Conservation (phyloP, 805 yeast genomes). For the Kodamaea lidongshanica region DNA sequence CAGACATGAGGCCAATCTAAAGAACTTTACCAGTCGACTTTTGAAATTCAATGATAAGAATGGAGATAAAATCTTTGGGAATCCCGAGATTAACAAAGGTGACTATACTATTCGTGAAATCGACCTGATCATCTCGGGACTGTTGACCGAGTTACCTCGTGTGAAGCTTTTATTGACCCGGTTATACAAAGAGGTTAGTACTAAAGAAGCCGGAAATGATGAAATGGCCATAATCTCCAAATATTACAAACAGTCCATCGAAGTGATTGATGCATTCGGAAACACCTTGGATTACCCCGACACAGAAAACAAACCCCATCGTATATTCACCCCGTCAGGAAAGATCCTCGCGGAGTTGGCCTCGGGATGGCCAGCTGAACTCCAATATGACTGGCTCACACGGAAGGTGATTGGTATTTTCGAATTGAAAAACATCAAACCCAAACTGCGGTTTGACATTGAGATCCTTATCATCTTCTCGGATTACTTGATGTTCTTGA, state of each 20-base stretch:
- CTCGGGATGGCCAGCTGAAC: constrained; percentile 76
- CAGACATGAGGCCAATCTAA: constrained; percentile 90
- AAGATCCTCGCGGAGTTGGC: constrained; percentile 81
- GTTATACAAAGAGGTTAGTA: constrained; percentile 45
- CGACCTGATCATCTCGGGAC: constrained; percentile 52
- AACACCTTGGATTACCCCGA: constrained; percentile 43
- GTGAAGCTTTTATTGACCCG: constrained; percentile 64
- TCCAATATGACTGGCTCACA: constrained; percentile 84
- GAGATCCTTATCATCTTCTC: constrained; percentile 73
- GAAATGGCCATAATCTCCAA: constrained; percentile 25
- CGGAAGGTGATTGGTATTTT: constrained; percentile 77
- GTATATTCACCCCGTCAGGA: constrained; percentile 89
- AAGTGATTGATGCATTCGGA: constrained; percentile 79
- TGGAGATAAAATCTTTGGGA: constrained; percentile 22
- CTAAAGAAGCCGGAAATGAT: constrained; percentile 11
- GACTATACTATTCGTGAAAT: constrained; percentile 25
- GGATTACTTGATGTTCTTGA: constrained; percentile 66
- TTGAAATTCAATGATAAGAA: constrained; percentile 33
- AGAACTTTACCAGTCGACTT: constrained; percentile 51
- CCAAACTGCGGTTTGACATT: constrained; percentile 11
- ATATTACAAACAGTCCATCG: constrained; percentile 48
- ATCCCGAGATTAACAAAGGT: constrained; percentile 24
- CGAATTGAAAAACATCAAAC: constrained; percentile 31
- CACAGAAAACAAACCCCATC: constrained; percentile 4
- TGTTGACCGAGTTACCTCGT: constrained; percentile 60